Base-by-base conservation (phyloP, 75 land plant genomes). In the Isoetes taiwanensis region DNA sequence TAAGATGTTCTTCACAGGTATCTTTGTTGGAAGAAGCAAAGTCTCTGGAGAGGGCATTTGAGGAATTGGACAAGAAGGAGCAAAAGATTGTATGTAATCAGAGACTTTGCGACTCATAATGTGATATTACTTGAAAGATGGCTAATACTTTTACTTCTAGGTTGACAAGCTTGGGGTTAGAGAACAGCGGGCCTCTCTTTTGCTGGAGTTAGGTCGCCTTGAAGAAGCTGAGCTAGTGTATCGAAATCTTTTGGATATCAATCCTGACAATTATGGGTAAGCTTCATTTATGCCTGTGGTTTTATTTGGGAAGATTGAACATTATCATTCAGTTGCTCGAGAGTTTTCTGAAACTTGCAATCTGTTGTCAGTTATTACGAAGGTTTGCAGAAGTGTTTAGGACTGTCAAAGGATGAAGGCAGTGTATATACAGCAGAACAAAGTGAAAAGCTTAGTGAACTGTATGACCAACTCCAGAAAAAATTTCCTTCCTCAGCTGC, bases 231-330 rank as follows among this genome's bases (percentile, higher is more conserved):
- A 81, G 62, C 68, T 79, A 57, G 50, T 76, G 29, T 93, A 93
- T 64, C 65, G 64, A 25, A 43, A 61, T 1, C 68, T 93, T 31
- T 80, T 93, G 59, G 74, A 75, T n/a, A 75, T 88, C 66, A 86
- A 83, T 65, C 78, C 98, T 57, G 98, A 93, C 41, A 84, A 93
- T 67, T 83, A 86, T 63, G 62, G 78, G 94, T 93, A 57, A 60
- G 57, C 63, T 21, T 54, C 26, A 0, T 54, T 54, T 6, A 3
- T 54, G 56, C 21, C 19, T 21, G n/a, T 14, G 17, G 14, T 14
- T n/a, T n/a, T n/a, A n/a, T 21, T 29, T 54, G 20, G 14, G 28
- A 11, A 55, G 34, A 34, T 55, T 24, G 26, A 20, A 34, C 34
- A 32, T 2, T 12, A 55, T 21, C 20, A 34, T 1, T 34, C 43